A percentile compares a stretch with the other conserved stretches of the same genome.
These are phyloP conservation scores for Microdochium nivale DNA, from an alignment of 2,329 filamentous ascomycete genomes.

Conservation along the genomic window DNA sequence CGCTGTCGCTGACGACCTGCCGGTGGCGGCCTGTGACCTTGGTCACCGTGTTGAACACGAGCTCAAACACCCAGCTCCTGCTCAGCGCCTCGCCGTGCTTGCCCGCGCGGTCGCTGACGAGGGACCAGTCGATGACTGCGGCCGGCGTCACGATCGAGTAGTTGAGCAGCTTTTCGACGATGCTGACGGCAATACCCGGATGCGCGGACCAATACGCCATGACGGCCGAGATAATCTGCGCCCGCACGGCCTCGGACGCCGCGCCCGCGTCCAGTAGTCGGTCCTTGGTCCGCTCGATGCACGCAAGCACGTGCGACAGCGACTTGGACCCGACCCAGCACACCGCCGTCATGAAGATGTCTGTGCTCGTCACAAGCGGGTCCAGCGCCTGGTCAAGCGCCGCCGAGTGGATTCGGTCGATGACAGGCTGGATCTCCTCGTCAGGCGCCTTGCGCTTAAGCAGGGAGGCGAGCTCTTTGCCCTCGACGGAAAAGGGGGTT, in stretches of 20 bases:
- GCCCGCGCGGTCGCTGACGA: constrained; percentile 46
- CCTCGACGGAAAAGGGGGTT: constrained; percentile 75
- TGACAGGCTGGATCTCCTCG: constrained; percentile 74
- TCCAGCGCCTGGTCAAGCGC: constrained; percentile 66
- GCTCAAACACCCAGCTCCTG: constrained; percentile 74
- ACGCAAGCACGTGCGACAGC: constrained; percentile 88
- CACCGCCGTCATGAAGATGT: constrained; percentile 88
- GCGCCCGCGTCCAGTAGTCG: constrained; percentile 73
- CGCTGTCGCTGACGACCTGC: constrained; percentile 60
- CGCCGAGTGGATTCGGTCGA: constrained; percentile 73
- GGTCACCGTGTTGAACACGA: constrained; percentile 77
- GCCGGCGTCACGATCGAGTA: constrained; percentile 87
- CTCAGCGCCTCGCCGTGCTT: constrained; percentile 60
- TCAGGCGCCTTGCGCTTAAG: constrained; percentile 79
- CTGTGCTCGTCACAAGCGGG: constrained; percentile 76
- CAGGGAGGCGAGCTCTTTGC: constrained; percentile 70
- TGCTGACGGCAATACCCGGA: constrained; percentile 82
- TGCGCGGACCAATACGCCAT: constrained; percentile 92
- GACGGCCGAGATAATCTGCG: constrained; percentile 84
- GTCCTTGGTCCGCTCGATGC: constrained; percentile 90
- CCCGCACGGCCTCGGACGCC: constrained; percentile 64
- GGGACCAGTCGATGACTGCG: constrained; percentile 83
- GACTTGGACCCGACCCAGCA: constrained; percentile 94
- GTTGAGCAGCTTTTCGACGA: constrained; percentile 94
- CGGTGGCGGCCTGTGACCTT: constrained; percentile 85